phyloP scores from a whole-genome alignment of 2,329 filamentous ascomycete species.

The Purpureocillium lavendulum region DNA sequence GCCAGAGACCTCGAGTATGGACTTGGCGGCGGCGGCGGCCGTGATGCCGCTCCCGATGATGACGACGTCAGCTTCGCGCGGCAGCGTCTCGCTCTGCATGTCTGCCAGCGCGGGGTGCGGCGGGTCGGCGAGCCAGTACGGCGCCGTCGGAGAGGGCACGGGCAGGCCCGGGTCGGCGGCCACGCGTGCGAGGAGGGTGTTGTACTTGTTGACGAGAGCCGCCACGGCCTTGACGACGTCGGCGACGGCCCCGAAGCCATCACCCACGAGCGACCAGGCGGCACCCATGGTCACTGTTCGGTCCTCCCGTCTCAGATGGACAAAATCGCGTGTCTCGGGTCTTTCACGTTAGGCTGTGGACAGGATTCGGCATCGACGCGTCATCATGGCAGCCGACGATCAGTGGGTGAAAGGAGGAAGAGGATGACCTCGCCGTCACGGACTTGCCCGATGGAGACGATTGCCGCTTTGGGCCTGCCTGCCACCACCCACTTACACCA shows the following conservation, averaged over 20 bases:
- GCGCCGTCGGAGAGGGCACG: conserved; percentile 27
- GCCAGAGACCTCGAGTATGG: conserved; percentile 16
- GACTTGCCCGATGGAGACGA: no score
- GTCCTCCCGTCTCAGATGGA: no score
- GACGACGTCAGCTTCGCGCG: conserved; percentile 34
- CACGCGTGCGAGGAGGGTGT: conserved; percentile 19
- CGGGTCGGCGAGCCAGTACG: conserved; percentile 38
- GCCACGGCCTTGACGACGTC: conserved; percentile 16
- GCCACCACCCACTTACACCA: no score
- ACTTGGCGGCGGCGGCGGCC: conserved; percentile 23
- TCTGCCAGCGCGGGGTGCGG: conserved; percentile 32
- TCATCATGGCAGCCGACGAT: no score
- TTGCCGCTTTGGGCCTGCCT: no score
- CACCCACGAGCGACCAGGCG: conserved; percentile 18
- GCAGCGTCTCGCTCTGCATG: conserved; percentile 19
- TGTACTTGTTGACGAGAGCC: conserved; percentile 16
- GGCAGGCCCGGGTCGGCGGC: conserved; percentile 30
- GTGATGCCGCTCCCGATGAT: conserved; percentile 50
- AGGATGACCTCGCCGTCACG: no score
- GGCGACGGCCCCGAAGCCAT: conserved; percentile 12
- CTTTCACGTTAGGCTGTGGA: no score
- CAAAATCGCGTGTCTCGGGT: no score
- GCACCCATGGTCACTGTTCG: no score
- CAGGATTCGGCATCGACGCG: no score
- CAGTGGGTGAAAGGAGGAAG: no score